Evolutionary conservation across 495 filamentous ascomycete species (phyloP).

Genomic region (Amphirosellinia nigrospora): DNA sequence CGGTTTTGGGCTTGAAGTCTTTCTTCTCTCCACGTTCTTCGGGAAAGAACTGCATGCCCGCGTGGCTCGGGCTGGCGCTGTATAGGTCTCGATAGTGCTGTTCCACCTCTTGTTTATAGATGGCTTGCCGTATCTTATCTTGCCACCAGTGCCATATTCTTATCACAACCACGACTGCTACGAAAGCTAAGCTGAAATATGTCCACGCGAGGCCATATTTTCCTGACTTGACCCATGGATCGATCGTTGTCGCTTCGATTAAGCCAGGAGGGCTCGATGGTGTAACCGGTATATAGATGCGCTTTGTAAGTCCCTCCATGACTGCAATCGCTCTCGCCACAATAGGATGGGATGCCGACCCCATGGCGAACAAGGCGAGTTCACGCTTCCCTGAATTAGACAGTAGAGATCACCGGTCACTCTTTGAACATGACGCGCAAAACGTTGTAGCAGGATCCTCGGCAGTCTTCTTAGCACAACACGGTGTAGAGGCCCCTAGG

Average conservation of each 20-base stretch:
- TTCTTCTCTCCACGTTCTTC: slow-evolving; percentile 58
- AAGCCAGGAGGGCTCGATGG: slow-evolving; percentile 72
- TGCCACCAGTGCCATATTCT: slow-evolving; percentile 84
- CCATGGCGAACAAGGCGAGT: slow-evolving; percentile 25
- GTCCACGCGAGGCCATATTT: slow-evolving; percentile 90
- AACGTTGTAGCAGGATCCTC: not conserved
- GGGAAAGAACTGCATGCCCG: slow-evolving; percentile 76
- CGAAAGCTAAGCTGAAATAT: slow-evolving; percentile 78
- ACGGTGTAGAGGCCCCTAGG: not conserved
- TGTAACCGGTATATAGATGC: slow-evolving; percentile 74
- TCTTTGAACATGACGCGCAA: slow-evolving; percentile 17
- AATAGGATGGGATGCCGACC: slow-evolving; percentile 15
- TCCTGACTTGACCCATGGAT: slow-evolving; percentile 79
- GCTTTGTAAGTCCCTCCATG: slow-evolving; percentile 62
- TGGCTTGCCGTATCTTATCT: slow-evolving; percentile 83
- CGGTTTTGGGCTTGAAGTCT: slow-evolving; percentile 65
- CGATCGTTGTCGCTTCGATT: slow-evolving; percentile 73
- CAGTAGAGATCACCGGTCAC: slow-evolving; percentile 16
- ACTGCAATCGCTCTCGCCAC: slow-evolving; percentile 38
- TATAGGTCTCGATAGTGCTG: slow-evolving; percentile 61
- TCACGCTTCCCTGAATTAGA: slow-evolving; percentile 21
- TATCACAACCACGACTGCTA: slow-evolving; percentile 66
- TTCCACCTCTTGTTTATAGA: slow-evolving; percentile 75
- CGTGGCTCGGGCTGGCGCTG: slow-evolving; percentile 63
- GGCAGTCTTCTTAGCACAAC: not conserved